Evolutionary conservation across 441 rosid species (phyloP), one percentile per base, ranked within the genome.

Genomic region (Euphorbia celastroides): DNA sequence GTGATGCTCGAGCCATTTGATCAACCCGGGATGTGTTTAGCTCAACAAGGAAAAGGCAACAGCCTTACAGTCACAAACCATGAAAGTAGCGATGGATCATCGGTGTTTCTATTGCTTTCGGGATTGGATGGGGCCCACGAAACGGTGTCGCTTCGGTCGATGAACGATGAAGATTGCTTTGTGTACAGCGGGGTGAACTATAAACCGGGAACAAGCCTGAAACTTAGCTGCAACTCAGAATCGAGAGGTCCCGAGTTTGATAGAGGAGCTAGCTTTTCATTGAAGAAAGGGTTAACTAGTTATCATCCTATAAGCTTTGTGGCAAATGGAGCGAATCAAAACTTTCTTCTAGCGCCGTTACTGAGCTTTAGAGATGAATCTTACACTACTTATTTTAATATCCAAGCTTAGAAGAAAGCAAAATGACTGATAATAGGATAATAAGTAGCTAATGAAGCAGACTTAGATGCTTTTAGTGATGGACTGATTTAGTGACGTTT

Each of bases 251-350:
- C 57, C 10, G 80, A 70, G 52, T 83, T 85, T 69, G 77, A 69
- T 31, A 23, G 68, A 28, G 90, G 82, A 31, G 84, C 83, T 30
- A 91, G 96, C 80, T 93, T 86, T 66, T 27, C 7, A 27, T 48
- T 85, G 77, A 70, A 22, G 7, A 76, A 77, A 19, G 97, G 96
- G 44, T 32, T 77, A 6, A 75, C 81, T 28, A 66, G 75, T 42
- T 91, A 91, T 71, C 78, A 88, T 76, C 90, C 92, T 2, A 79
- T 87, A 69, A 90, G 94, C 82, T 93, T 93, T 31, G 81, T 82
- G 60, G 89, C 87, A 16, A 77, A 77, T 28, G 96, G 98, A 54
- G 75, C 56, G 12, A 69, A 65, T n/a, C 83, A 87, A 72, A 81
- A 80, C 72, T 93, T 84, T 75, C 78, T 90, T 68, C 73, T 93